phyloP scores from a whole-genome alignment of 345 rosid genomes.

The Pistacia integerrima region DNA sequence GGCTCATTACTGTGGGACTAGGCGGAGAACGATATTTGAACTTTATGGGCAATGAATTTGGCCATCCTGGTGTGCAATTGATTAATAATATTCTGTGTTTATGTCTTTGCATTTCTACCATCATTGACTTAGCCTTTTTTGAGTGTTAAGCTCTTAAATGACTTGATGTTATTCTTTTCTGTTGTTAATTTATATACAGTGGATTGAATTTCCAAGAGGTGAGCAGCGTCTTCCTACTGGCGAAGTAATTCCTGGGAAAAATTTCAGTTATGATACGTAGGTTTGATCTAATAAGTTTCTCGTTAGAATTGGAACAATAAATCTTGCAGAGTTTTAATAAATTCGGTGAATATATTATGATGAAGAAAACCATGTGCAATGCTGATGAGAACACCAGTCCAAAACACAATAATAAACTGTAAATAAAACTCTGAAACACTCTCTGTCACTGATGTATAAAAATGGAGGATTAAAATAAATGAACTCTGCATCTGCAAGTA shows the following conservation, averaged over 20 bases:
- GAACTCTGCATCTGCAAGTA: too few relatives aligned
- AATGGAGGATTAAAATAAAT: too few relatives aligned
- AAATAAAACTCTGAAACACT: too few relatives aligned
- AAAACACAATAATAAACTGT: too few relatives aligned
- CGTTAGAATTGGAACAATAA: neutral
- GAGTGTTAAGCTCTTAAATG: neutral
- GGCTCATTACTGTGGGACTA: conserved; percentile 90
- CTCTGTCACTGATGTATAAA: too few relatives aligned
- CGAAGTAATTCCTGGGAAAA: conserved; percentile 67
- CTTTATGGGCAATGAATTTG: conserved; percentile 99
- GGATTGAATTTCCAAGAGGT: conserved; percentile 97
- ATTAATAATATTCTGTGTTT: conserved; percentile 5
- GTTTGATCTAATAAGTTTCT: conserved; percentile 79
- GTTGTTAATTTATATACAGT: conserved; percentile 49
- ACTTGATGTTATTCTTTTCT: conserved; percentile 5
- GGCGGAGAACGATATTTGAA: conserved; percentile 99
- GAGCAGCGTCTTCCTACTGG: conserved; percentile 81
- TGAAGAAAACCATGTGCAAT: too few relatives aligned
- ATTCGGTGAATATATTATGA: too few relatives aligned
- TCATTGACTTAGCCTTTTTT: neutral
- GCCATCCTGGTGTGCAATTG: conserved; percentile 78
- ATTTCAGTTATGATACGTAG: conserved; percentile 81
- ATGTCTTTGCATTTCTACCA: conserved; percentile 2
- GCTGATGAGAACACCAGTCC: too few relatives aligned
- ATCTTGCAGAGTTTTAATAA: neutral